Evolutionary conservation across 2,329 filamentous ascomycete species (phyloP).

Genomic region (Claviceps capensis): DNA sequence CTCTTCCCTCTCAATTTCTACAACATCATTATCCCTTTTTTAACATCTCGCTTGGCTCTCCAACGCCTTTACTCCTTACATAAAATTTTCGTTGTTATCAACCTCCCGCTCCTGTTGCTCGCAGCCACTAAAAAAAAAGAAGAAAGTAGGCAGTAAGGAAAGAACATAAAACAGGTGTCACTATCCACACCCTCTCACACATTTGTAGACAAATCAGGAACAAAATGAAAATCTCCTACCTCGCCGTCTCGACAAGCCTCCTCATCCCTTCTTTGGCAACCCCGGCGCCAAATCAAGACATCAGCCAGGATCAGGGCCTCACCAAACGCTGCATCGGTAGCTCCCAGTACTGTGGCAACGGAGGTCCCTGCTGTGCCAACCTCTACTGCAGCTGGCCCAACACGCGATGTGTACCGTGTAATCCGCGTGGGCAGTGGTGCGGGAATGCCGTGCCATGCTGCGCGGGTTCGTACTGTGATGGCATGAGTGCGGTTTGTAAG

Average conservation of each 20-base stretch:
- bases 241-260: not conserved
- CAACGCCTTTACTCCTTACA: no score
- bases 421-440: not conserved
- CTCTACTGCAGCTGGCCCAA: conserved; percentile 3
- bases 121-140: no score
- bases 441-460: conserved; percentile 3
- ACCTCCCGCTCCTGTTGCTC: no score
- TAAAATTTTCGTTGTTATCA: no score
- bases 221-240: not conserved
- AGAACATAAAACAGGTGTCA: not conserved
- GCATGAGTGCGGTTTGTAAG: not conserved
- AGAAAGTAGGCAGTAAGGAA: not conserved
- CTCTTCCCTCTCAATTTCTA: no score
- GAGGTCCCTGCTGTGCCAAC: not conserved
- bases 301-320: not conserved
- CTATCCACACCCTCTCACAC: not conserved
- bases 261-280: not conserved
- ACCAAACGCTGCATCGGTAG: not conserved
- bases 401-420: not conserved
- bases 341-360: not conserved
- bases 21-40: no score
- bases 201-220: not conserved
- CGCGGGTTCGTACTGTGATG: not conserved
- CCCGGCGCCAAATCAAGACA: not conserved
- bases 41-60: no score